Evolutionary conservation across 2,329 filamentous ascomycete species (phyloP).

Genomic region (Epicoccum nigrum): DNA sequence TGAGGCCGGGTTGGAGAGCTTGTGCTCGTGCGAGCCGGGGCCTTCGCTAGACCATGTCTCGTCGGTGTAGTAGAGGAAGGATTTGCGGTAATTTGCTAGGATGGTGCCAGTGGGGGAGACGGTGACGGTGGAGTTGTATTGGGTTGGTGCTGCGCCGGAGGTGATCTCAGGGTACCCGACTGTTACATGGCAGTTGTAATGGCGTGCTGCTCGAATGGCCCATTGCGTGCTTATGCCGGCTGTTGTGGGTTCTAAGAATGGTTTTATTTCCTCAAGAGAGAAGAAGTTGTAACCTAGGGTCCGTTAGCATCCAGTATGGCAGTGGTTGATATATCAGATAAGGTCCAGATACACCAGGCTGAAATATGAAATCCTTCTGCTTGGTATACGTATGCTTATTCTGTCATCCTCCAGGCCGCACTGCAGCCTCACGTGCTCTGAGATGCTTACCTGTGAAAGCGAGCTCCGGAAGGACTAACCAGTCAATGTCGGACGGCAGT

Average conservation of each 20-base stretch:
- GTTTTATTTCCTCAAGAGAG: slow-evolving; percentile 69
- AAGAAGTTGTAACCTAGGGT: slow-evolving; percentile 76
- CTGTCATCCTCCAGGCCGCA: not conserved
- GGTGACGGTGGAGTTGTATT: slow-evolving; percentile 66
- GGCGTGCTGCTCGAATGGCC: slow-evolving; percentile 70
- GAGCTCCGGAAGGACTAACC: slow-evolving; percentile 77
- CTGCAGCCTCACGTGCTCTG: slow-evolving; percentile 3
- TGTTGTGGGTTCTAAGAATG: slow-evolving; percentile 70
- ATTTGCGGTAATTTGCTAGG: slow-evolving; percentile 66
- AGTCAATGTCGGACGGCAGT: slow-evolving; percentile 59
- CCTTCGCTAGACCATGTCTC: slow-evolving; percentile 68
- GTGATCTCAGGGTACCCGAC: slow-evolving; percentile 74
- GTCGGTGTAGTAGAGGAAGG: slow-evolving; percentile 70
- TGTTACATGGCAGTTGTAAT: slow-evolving; percentile 70
- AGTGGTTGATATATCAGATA: too few relatives aligned
- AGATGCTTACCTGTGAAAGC: slow-evolving; percentile 68
- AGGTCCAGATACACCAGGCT: too few relatives aligned
- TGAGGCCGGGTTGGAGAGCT: slow-evolving; percentile 24
- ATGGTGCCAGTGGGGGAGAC: slow-evolving; percentile 61
- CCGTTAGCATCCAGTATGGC: slow-evolving; percentile 5
- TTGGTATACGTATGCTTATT: not conserved
- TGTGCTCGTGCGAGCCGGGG: slow-evolving; percentile 28
- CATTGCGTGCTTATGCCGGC: slow-evolving; percentile 73
- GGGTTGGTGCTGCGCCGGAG: slow-evolving; percentile 35
- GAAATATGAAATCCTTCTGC: too few relatives aligned